phyloP scores from a whole-genome alignment of 257 asterid species.

The Plectranthus barbatus region DNA sequence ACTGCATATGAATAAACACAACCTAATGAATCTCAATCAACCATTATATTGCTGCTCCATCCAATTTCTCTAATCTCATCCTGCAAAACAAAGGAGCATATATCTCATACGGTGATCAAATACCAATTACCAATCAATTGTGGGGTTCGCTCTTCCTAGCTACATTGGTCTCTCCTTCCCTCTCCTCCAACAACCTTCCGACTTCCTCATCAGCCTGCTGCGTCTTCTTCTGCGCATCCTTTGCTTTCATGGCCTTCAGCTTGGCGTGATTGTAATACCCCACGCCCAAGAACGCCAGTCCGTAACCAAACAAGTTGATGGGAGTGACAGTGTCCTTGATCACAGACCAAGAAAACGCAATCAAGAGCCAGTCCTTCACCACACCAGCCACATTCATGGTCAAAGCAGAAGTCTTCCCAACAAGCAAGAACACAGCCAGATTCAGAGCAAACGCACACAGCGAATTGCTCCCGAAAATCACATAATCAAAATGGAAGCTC shows the following conservation, averaged over 20 bases:
- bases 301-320: conserved; percentile 50
- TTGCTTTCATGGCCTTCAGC: conserved; percentile 51
- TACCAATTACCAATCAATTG: conserved; percentile 7
- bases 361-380: conserved; percentile 65
- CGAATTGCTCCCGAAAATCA: conserved; percentile 56
- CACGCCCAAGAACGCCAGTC: conserved; percentile 56
- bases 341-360: conserved; percentile 68
- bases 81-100: not conserved
- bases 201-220: conserved; percentile 41
- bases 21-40: conserved; percentile 14
- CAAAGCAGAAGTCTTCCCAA: conserved; percentile 68
- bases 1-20: conserved; percentile 3
- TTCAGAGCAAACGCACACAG: conserved; percentile 61
- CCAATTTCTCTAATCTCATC: not conserved
- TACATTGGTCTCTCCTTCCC: conserved; percentile 21
- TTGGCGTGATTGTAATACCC: conserved; percentile 52
- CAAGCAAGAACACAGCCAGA: conserved; percentile 58
- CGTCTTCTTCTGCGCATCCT: conserved; percentile 51
- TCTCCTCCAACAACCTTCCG: conserved; percentile 38
- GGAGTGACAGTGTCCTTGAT: conserved; percentile 63
- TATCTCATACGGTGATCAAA: not conserved
- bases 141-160: conserved; percentile 31
- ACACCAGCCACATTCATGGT: conserved; percentile 76
- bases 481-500: conserved; percentile 40
- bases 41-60: not conserved